phyloP scores from a whole-genome alignment of 768 basidiomycete genomes.

The Terana coerulea region DNA sequence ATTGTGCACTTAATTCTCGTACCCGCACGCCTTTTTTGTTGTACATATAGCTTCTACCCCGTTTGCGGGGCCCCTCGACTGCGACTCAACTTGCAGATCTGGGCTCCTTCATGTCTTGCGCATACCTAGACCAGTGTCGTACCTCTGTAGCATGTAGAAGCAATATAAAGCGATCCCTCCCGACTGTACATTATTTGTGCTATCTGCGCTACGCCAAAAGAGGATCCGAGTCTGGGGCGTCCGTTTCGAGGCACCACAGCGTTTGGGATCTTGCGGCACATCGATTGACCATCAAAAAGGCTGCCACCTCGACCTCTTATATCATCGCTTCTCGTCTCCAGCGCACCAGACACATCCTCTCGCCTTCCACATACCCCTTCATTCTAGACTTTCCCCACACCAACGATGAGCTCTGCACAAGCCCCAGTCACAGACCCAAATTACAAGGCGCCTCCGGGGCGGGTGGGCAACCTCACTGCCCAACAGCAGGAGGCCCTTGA shows the following conservation, averaged over 20 bases:
- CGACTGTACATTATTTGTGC: no score
- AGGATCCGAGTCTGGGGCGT: no score
- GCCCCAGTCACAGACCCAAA: conserved; percentile 50
- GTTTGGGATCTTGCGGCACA: not conserved
- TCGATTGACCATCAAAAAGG: conserved; percentile 5
- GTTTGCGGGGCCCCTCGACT: conserved; percentile 11
- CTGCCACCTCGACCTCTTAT: not conserved
- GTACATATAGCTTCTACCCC: conserved; percentile 6
- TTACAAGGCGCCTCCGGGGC: conserved; percentile 66
- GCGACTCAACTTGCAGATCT: conserved; percentile 33
- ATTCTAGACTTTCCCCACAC: no score
- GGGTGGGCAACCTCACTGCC: conserved; percentile 72
- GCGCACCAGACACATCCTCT: not conserved
- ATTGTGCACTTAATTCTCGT: conserved; percentile 3
- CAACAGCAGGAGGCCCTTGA: conserved; percentile 63
- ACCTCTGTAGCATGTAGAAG: no score
- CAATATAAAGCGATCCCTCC: no score
- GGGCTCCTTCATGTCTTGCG: conserved; percentile 21
- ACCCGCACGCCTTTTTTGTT: conserved; percentile 4
- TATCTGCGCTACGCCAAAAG: not conserved
- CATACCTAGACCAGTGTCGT: no score
- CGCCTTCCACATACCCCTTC: not conserved
- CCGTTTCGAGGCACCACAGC: conserved; percentile 1
- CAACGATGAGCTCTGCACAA: not conserved
- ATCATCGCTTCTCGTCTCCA: not conserved